Conservation (phyloP, 2,329 filamentous ascomycete species). For the Exophiala sideris region DNA sequence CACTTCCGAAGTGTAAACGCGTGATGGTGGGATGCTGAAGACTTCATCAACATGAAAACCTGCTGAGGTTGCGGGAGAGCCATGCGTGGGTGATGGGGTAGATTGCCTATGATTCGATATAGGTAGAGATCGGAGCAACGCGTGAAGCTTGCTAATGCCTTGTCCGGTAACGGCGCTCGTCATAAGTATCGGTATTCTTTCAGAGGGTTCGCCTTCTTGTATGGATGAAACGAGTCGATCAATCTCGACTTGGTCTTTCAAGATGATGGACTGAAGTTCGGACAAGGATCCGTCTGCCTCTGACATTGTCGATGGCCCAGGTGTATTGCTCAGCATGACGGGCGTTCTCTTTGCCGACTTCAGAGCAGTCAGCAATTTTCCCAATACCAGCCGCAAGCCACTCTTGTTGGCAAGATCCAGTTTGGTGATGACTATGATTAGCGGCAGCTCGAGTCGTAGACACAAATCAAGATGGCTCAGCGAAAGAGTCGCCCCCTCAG, state of each 20-base stretch:
- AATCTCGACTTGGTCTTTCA: conserved; percentile 57
- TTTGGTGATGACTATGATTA: conserved; percentile 85
- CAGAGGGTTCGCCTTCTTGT: conserved; percentile 37
- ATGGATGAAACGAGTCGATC: conserved; percentile 50
- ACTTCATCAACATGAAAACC: conserved; percentile 91
- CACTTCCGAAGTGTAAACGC: conserved; percentile 42
- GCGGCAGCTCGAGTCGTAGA: conserved; percentile 71
- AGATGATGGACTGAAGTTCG: conserved; percentile 57
- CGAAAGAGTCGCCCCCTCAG: conserved; percentile 60
- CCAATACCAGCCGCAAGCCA: conserved; percentile 67
- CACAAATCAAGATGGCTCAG: conserved; percentile 81
- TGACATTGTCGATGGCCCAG: conserved; percentile 2
- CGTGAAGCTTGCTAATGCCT: conserved; percentile 78
- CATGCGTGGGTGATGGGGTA: conserved; percentile 3
- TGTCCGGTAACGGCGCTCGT: conserved; percentile 82
- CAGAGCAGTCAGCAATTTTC: conserved; percentile 69
- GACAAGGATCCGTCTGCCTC: conserved; percentile 49
- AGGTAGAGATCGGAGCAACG: conserved; percentile 72
- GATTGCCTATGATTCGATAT: background rate
- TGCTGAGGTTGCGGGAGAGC: conserved; percentile 49
- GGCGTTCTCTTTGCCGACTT: conserved; percentile 74
- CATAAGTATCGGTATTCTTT: conserved; percentile 75
- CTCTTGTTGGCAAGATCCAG: conserved; percentile 76
- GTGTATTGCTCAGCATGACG: conserved; percentile 56
- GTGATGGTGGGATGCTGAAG: conserved; percentile 69